Evolutionary conservation across 2,329 filamentous ascomycete genomes (phyloP).

Genomic region (Epichloe baconii): DNA sequence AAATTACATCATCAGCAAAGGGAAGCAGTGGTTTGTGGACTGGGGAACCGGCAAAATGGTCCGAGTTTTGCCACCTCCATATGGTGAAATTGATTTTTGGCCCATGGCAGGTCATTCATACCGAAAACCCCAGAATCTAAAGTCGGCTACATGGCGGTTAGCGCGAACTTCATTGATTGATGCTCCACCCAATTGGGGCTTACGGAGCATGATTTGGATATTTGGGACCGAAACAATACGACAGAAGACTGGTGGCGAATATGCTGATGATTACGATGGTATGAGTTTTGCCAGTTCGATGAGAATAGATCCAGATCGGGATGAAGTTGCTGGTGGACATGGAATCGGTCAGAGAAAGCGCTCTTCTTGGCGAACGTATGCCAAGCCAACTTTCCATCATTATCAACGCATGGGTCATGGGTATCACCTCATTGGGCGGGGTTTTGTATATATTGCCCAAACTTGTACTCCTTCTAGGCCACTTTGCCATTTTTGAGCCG

Average conservation of each 20-base stretch:
- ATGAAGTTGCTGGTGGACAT: background rate
- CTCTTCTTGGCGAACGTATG: background rate
- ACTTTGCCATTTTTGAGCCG: background rate
- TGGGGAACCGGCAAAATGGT: constrained; percentile 44
- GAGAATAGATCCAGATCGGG: background rate
- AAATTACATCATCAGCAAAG: constrained; percentile 42
- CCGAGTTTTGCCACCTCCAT: constrained; percentile 38
- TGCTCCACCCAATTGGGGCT: background rate
- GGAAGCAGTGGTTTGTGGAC: constrained; percentile 46
- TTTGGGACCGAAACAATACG: background rate
- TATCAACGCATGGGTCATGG: background rate
- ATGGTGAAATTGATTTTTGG: constrained; percentile 38
- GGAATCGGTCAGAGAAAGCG: background rate
- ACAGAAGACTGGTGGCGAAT: background rate
- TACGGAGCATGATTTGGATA: background rate
- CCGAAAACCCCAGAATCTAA: constrained; percentile 35
- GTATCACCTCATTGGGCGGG: constrained; percentile 5
- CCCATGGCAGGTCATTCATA: constrained; percentile 36
- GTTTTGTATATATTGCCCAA: constrained; percentile 3
- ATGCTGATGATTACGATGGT: background rate
- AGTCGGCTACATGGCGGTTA: background rate
- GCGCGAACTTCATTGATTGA: background rate
- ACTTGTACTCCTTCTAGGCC: background rate
- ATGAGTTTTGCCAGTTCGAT: background rate
- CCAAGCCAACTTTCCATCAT: background rate